These are phyloP conservation scores for Cryptococcus sp. DNA, from an alignment of 1,284 basidiomycete species.

Conservation along the genomic window DNA sequence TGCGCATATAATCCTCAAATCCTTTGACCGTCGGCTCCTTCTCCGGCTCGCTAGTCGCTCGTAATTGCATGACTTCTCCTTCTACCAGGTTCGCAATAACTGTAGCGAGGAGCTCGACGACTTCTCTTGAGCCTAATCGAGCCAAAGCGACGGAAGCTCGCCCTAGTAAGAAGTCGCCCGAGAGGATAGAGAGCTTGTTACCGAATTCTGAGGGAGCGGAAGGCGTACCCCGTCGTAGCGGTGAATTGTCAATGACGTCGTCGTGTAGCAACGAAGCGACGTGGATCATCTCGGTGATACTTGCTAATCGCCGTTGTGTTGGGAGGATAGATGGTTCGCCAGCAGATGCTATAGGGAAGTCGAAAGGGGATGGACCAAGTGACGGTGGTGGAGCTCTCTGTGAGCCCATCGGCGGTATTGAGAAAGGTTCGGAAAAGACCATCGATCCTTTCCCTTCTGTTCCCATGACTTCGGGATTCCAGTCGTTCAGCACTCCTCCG, in stretches of 20 bases:
- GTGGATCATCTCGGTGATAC: conserved; percentile 98
- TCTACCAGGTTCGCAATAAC: conserved; percentile 95
- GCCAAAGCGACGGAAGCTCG: conserved; percentile 86
- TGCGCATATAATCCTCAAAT: conserved; percentile 87
- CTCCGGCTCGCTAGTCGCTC: conserved; percentile 49
- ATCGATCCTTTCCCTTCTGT: conserved; percentile 30
- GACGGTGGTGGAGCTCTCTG: conserved; percentile 11
- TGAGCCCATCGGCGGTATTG: conserved; percentile 24
- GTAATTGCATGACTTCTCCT: conserved; percentile 91
- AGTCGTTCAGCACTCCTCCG: conserved; percentile 53
- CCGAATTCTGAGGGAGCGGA: conserved; percentile 86
- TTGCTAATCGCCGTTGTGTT: conserved; percentile 87
- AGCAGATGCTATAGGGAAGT: conserved; percentile 13
- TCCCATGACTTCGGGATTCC: conserved; percentile 52
- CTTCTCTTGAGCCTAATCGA: conserved; percentile 80
- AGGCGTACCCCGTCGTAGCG: conserved; percentile 75
- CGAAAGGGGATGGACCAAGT: conserved; percentile 13
- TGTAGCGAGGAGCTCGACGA: conserved; percentile 88
- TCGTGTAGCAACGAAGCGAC: conserved; percentile 95
- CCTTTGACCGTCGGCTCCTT: conserved; percentile 46
- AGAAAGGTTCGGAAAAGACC: conserved; percentile 47
- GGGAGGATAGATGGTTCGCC: conserved; percentile 61
- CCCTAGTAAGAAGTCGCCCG: conserved; percentile 93
- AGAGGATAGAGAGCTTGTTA: conserved; percentile 94
- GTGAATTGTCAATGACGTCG: conserved; percentile 87